These are phyloP conservation scores for Royoungia palumana DNA, from an alignment of 768 basidiomycete genomes.

Conservation along the genomic window DNA sequence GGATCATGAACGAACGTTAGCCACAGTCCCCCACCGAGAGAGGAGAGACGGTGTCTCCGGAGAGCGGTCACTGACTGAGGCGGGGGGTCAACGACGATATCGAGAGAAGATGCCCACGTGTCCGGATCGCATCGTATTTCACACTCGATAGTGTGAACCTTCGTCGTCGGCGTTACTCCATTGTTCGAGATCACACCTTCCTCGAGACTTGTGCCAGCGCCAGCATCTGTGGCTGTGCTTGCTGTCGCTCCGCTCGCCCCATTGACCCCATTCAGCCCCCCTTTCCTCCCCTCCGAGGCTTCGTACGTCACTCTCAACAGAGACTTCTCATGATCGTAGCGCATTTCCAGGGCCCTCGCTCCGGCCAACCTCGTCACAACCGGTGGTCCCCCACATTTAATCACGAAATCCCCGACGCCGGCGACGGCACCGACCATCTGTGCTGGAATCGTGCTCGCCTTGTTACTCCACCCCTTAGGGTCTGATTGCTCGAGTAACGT, in stretches of 20 bases:
- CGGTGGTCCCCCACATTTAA: constrained; percentile 94
- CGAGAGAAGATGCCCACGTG: constrained; percentile 78
- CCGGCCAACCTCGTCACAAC: constrained; percentile 80
- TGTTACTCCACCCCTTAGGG: constrained; percentile 96
- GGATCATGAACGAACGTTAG: constrained; percentile 86
- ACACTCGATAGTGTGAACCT: constrained; percentile 67
- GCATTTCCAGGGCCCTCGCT: constrained; percentile 66
- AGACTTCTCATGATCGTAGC: constrained; percentile 86
- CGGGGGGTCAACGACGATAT: constrained; percentile 91
- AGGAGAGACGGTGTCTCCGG: constrained; percentile 80
- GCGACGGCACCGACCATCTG: constrained; percentile 88
- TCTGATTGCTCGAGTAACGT: constrained; percentile 96
- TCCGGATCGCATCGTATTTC: constrained; percentile 91
- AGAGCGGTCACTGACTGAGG: constrained; percentile 80
- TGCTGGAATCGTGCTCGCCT: constrained; percentile 82
- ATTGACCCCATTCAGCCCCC: constrained; percentile 22
- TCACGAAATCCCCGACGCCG: constrained; percentile 92
- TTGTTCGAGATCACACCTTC: background rate
- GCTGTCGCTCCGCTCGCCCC: constrained; percentile 10
- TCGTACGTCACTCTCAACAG: constrained; percentile 85
- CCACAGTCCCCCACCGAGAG: constrained; percentile 92
- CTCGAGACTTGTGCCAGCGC: constrained; percentile 15
- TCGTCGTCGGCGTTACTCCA: background rate
- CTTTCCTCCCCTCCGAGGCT: constrained; percentile 49
- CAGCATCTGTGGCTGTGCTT: background rate